phyloP scores from a whole-genome alignment of 495 filamentous ascomycete genomes.

The Aspergillus mulundensis region DNA sequence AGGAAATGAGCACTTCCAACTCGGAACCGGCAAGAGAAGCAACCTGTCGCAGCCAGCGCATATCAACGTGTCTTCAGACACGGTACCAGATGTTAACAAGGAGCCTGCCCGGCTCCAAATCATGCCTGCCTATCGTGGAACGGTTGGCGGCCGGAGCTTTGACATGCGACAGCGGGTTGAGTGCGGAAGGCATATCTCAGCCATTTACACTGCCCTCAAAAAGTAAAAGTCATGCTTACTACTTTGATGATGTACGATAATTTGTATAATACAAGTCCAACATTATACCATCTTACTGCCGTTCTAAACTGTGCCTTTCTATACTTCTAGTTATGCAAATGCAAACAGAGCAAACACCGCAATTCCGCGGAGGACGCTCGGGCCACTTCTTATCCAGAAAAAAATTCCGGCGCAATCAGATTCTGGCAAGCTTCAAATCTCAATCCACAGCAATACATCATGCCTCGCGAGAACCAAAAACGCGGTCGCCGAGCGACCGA shows the following conservation, averaged over 20 bases:
- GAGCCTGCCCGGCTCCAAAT: conserved; percentile 80
- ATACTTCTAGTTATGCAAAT: too few relatives aligned
- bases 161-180: conserved; percentile 83
- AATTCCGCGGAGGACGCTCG: conserved; percentile 35
- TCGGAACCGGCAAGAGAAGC: conserved; percentile 85
- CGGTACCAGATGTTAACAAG: conserved; percentile 40
- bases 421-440: background rate
- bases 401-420: conserved; percentile 1
- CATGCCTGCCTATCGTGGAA: conserved; percentile 69
- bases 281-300: too few relatives aligned
- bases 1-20: conserved; percentile 87
- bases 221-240: background rate
- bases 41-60: conserved; percentile 71
- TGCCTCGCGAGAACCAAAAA: conserved; percentile 60
- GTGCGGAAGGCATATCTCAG: conserved; percentile 80
- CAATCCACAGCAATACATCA: conserved; percentile 16
- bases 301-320: too few relatives aligned
- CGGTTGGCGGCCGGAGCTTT: conserved; percentile 59
- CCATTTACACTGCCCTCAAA: conserved; percentile 60
- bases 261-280: conserved; percentile 24
- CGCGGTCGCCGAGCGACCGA: conserved; percentile 63
- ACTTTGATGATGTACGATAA: conserved; percentile 14
- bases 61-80: conserved; percentile 66
- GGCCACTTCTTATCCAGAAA: conserved; percentile 42
- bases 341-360: conserved; percentile 33